phyloP scores from a whole-genome alignment of 371 early-diverging fungal species.

The Saksenaea oblongispora region DNA sequence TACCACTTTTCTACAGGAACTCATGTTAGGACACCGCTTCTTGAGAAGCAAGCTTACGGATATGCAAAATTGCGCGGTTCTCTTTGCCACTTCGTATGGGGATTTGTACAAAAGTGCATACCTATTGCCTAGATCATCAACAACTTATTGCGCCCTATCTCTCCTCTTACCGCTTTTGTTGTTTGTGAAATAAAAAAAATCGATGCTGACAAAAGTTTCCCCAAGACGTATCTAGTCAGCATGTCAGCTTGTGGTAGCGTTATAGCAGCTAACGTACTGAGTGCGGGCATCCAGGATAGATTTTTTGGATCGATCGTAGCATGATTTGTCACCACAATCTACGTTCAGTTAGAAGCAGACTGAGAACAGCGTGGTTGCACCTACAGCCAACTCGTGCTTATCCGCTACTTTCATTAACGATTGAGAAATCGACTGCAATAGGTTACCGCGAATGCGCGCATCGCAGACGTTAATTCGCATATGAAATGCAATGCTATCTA shows the following conservation, averaged over 20 bases:
- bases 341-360: neutral
- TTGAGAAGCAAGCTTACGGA: neutral
- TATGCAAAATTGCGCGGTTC: conserved; percentile 9
- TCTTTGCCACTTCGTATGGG: neutral
- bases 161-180: conserved; percentile 6
- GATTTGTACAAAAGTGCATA: conserved; percentile 13
- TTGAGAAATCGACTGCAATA: conserved; percentile 51
- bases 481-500: conserved; percentile 71
- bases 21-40: neutral
- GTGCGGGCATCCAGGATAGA: conserved; percentile 12
- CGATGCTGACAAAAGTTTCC: conserved; percentile 12
- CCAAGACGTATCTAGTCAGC: conserved; percentile 3
- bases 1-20: neutral
- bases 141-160: too few relatives aligned
- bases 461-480: conserved; percentile 55
- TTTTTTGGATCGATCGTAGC: conserved; percentile 13
- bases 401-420: conserved; percentile 48
- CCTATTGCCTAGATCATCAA: too few relatives aligned
- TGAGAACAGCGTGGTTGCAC: neutral
- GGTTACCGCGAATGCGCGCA: conserved; percentile 38
- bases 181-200: conserved; percentile 17
- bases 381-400: conserved; percentile 52
- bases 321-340: conserved; percentile 18
- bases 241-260: neutral
- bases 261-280: conserved; percentile 3